These are phyloP conservation scores for Cokeromyces recurvatus DNA, from an alignment of 371 early-diverging fungal species.

Conservation along the genomic window DNA sequence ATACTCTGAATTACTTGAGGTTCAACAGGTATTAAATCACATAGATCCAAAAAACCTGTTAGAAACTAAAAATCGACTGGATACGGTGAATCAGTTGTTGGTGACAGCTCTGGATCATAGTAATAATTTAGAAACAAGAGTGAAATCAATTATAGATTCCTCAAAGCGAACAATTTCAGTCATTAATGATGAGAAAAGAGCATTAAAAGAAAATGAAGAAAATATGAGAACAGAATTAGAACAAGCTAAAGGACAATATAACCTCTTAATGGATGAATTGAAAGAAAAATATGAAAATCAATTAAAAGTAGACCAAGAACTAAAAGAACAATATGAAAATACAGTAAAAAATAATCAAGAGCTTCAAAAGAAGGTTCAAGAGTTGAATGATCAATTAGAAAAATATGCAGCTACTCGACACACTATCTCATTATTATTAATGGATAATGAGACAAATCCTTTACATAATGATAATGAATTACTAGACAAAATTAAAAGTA, in stretches of 20 bases:
- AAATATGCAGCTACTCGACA: no score
- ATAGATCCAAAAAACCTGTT: slow-evolving; percentile 4
- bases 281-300: not conserved
- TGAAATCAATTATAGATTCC: slow-evolving; percentile 1
- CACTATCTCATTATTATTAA: no score
- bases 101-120: slow-evolving; percentile 2
- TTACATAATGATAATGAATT: no score
- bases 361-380: no score
- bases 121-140: not conserved
- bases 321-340: no score
- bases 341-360: no score
- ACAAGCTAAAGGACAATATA: no score
- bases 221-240: not conserved
- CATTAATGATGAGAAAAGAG: slow-evolving; percentile 4
- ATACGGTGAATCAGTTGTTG: not conserved
- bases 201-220: not conserved
- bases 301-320: no score
- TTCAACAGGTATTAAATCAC: slow-evolving; percentile 4
- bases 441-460: no score
- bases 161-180: slow-evolving; percentile 9
- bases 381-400: no score
- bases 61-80: slow-evolving; percentile 1
- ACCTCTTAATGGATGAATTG: no score
- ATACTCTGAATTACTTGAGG: slow-evolving; percentile 5
- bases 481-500: no score